Evolutionary conservation across 352 stramenopile genomes (phyloP).

Genomic region (Globisporangium alternatum): DNA sequence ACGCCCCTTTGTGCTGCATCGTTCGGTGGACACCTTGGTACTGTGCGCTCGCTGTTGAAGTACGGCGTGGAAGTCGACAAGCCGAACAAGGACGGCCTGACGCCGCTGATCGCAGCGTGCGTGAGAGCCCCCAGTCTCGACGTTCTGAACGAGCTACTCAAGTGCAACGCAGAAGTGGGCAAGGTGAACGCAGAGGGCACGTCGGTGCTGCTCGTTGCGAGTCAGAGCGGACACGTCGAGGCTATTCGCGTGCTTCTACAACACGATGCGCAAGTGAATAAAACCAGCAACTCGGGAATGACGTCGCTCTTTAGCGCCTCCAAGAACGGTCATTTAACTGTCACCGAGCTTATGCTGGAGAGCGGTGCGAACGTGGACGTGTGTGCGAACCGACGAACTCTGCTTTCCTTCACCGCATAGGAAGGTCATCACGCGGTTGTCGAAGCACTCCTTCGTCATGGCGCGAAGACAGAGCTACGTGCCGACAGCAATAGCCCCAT

Average conservation of each 20-base stretch:
- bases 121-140: background rate
- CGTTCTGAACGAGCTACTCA: conserved; percentile 1
- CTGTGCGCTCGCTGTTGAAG: background rate
- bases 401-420: background rate
- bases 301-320: background rate
- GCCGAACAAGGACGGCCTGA: background rate
- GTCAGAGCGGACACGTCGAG: background rate
- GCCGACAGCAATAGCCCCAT: background rate
- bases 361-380: background rate
- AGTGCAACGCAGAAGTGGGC: background rate
- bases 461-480: background rate
- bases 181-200: background rate
- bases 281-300: background rate
- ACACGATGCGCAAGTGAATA: background rate
- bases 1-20: background rate
- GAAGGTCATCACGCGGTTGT: background rate
- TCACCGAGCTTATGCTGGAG: background rate
- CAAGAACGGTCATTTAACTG: background rate
- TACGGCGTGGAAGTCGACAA: background rate
- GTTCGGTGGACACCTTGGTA: background rate
- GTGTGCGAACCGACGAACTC: background rate
- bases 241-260: background rate
- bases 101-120: background rate
- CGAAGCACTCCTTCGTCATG: background rate
- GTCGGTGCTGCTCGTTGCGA: background rate